Base-by-base conservation (phyloP, 1,139 yeast species). In the Magnusiomyces clavatus region DNA sequence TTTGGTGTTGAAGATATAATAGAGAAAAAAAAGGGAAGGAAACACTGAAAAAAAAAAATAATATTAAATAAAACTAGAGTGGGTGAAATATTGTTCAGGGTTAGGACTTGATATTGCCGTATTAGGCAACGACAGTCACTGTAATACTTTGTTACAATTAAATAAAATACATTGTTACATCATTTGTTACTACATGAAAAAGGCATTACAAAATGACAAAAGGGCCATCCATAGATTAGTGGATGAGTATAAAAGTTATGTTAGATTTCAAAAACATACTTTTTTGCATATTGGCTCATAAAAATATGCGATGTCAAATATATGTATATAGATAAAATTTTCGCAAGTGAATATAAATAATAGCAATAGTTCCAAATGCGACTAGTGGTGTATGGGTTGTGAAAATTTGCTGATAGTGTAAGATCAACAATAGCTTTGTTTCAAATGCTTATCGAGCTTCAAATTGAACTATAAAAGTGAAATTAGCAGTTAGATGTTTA, bases 381-480 rank as follows among this genome's bases (percentile, higher is more conserved):
- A 24, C 31, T 24, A 5, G 31, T 24, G 31, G 31, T 24, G 31
- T 24, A 24, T 4, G 8, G 4, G 31, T 24, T 24, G 4, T 4
- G 4, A 8, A 8, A 24, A 24, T 5, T 5, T 24, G 31, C 8
- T 24, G 31, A 5, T 24, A 12, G 36, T 19, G n/a, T n/a, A n/a
- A n/a, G n/a, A n/a, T n/a, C n/a, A n/a, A 34, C 17, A 4, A 36
- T 43, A 29, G 24, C n/a, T 41, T 41, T 41, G 24, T 42, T 42
- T 29, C 13, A 44, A n/a, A 35, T 14, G 38, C 20, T 67, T 66
- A 81, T 64, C 86, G 77, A 43, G 86, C 86, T 67, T 81, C 86
- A 64, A 81, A 81, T 68, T 81, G 86, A 47, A 81, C 79, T 67
- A 51, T 29, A 51, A 41, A 17, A 46, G 35, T n/a, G 41, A 40